phyloP scores from a whole-genome alignment of 1,284 basidiomycete genomes.

The Pholiota adiposa region DNA sequence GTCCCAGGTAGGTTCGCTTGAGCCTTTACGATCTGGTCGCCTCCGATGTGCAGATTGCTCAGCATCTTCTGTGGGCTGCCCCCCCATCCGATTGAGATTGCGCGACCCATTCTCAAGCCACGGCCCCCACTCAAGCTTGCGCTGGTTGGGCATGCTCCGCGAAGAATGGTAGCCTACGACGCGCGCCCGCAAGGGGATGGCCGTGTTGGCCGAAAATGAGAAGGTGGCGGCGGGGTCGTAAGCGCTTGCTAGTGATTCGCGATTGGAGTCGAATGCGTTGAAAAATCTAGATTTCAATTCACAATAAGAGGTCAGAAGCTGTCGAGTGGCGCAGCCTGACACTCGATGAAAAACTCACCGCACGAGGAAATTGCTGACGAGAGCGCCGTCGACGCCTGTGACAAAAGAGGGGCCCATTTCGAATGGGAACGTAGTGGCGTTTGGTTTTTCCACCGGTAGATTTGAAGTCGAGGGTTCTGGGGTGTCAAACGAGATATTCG shows the following conservation, averaged over 20 bases:
- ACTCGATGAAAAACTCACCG: conserved; percentile 50
- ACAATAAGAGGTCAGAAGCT: conserved; percentile 12
- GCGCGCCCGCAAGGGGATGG: conserved; percentile 74
- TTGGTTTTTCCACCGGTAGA: conserved; percentile 44
- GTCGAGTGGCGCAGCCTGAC: conserved; percentile 11
- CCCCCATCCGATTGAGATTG: conserved; percentile 74
- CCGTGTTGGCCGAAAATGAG: conserved; percentile 85
- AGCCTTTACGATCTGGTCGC: conserved; percentile 66
- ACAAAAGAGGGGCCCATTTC: conserved; percentile 78
- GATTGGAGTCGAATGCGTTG: conserved; percentile 80
- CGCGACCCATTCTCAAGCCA: conserved; percentile 74
- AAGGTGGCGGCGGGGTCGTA: conserved; percentile 90
- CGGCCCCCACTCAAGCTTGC: conserved; percentile 73
- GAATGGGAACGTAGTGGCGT: conserved; percentile 70
- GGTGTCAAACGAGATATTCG: conserved; percentile 74
- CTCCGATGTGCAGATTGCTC: conserved; percentile 75
- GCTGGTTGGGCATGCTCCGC: conserved; percentile 77
- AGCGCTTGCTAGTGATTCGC: conserved; percentile 68
- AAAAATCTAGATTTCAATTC: conserved; percentile 87
- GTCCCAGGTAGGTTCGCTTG: conserved; percentile 76
- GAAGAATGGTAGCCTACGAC: conserved; percentile 66
- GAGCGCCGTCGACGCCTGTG: conserved; percentile 68
- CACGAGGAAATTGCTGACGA: conserved; percentile 79
- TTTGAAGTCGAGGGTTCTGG: conserved; percentile 50
- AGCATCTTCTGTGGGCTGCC: conserved; percentile 66